Conservation (phyloP, 768 basidiomycete genomes). For the Termitomyces eurrhizus region DNA sequence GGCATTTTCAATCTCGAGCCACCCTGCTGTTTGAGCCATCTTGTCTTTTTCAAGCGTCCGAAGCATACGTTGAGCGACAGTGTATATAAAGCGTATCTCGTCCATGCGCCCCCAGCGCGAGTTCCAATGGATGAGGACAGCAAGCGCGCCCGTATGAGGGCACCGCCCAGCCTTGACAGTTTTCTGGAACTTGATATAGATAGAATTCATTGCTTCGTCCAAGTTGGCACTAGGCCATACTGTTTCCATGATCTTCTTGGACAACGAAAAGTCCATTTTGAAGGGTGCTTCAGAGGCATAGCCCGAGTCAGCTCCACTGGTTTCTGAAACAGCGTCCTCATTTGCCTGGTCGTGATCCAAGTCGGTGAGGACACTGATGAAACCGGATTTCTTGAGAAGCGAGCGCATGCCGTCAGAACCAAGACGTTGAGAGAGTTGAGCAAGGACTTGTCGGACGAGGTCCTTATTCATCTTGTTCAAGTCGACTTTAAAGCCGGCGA, state of each 20-base stretch:
- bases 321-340: slow-evolving; percentile 3
- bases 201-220: slow-evolving; percentile 26
- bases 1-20: slow-evolving; percentile 80
- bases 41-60: slow-evolving; percentile 38
- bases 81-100: slow-evolving; percentile 65
- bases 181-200: slow-evolving; percentile 46
- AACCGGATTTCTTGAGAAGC: slow-evolving; percentile 28
- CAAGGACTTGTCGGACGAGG: slow-evolving; percentile 23
- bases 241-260: slow-evolving; percentile 1
- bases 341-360: slow-evolving; percentile 18
- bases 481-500: slow-evolving; percentile 28
- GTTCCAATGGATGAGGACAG: slow-evolving; percentile 61
- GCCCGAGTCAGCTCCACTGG: slow-evolving; percentile 8
- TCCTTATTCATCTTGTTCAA: slow-evolving; percentile 25
- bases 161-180: slow-evolving; percentile 42
- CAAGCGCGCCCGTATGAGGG: slow-evolving; percentile 50
- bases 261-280: slow-evolving; percentile 6
- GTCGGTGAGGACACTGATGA: slow-evolving; percentile 21
- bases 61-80: slow-evolving; percentile 60
- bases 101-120: slow-evolving; percentile 60
- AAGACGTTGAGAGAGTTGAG: slow-evolving; percentile 20
- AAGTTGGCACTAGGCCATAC: not conserved
- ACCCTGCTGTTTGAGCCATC: slow-evolving; percentile 49
- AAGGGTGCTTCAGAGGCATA: slow-evolving; percentile 5
- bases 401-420: slow-evolving; percentile 22